A percentile compares a stretch with the other conserved stretches of the same genome.
Evolutionary conservation across 768 basidiomycete species (phyloP).

Genomic region (Candolleomyces eurysporus): DNA sequence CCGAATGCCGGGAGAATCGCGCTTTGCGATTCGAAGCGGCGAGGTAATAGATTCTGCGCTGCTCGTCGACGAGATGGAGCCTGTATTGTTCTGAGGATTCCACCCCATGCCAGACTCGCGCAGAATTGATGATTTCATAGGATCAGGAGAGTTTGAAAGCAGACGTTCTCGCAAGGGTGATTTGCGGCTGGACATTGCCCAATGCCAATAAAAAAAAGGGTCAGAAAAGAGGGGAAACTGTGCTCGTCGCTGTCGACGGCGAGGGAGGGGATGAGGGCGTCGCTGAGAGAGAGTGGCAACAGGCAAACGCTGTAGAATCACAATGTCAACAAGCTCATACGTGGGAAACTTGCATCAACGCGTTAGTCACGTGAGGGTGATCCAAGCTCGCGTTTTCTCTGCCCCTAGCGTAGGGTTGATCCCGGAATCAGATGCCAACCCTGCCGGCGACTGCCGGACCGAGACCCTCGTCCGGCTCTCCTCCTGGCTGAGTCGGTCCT

Average conservation of each 20-base stretch:
- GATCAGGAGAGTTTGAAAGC: slow-evolving; percentile 62
- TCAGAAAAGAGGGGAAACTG: not conserved
- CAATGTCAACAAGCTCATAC: slow-evolving; percentile 39
- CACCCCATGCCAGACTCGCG: slow-evolving; percentile 67
- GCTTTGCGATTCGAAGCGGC: slow-evolving; percentile 74
- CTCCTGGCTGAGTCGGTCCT: not conserved
- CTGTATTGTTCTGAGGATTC: slow-evolving; percentile 22
- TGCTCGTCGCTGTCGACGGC: slow-evolving; percentile 3
- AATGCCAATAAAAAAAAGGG: slow-evolving; percentile 6
- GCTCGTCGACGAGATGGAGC: slow-evolving; percentile 40
- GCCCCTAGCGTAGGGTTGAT: not conserved
- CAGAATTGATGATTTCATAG: slow-evolving; percentile 60
- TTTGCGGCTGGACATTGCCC: slow-evolving; percentile 36
- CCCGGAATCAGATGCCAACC: slow-evolving; percentile 2
- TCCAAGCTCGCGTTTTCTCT: not conserved
- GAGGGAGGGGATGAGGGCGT: slow-evolving; percentile 12
- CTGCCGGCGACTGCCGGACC: slow-evolving; percentile 27
- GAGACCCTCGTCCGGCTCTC: slow-evolving; percentile 17
- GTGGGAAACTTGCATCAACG: slow-evolving; percentile 37
- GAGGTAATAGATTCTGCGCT: slow-evolving; percentile 43
- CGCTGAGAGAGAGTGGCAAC: slow-evolving; percentile 10
- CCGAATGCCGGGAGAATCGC: slow-evolving; percentile 45
- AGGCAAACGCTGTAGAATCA: not conserved
- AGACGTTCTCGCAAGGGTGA: slow-evolving; percentile 57
- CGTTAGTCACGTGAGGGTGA: slow-evolving; percentile 43